phyloP scores from a whole-genome alignment of 1,284 basidiomycete genomes.

The Ustilago sp. region DNA sequence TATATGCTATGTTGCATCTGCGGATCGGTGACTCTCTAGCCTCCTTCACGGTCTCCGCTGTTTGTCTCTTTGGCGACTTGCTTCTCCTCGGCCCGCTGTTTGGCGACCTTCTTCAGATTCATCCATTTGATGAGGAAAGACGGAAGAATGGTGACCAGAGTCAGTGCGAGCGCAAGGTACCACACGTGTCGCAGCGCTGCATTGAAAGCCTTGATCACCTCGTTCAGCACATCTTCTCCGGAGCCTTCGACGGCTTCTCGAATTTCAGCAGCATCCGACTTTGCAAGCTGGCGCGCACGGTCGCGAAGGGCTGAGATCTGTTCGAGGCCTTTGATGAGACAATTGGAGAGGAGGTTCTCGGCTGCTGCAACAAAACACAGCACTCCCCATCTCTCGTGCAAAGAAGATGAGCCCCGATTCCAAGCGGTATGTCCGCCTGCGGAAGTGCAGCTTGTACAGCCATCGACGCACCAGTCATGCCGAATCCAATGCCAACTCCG shows the following conservation, averaged over 20 bases:
- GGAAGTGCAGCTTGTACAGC: constrained; percentile 33
- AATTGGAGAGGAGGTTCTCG: constrained; percentile 20
- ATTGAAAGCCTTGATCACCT: constrained; percentile 17
- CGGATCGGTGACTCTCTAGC: constrained; percentile 3
- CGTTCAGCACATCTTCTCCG: constrained; percentile 10
- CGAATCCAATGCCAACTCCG: constrained; percentile 27
- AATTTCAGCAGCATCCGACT: constrained; percentile 17
- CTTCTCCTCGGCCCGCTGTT: constrained; percentile 13
- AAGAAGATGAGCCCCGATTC: constrained; percentile 28
- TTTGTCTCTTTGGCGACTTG: constrained; percentile 4
- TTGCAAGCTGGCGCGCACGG: constrained; percentile 14
- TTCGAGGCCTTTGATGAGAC: constrained; percentile 17
- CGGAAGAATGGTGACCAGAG: constrained; percentile 18
- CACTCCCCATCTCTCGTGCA: constrained; percentile 33
- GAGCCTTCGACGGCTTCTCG: constrained; percentile 10
- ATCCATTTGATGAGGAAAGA: constrained; percentile 31
- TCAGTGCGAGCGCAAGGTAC: constrained; percentile 27
- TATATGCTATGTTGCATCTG: background rate
- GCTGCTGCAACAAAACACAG: constrained; percentile 25
- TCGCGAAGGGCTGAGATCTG: constrained; percentile 11
- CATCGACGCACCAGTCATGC: constrained; percentile 27
- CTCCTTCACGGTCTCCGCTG: constrained; percentile 4
- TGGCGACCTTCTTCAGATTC: constrained; percentile 25
- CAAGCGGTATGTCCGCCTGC: constrained; percentile 14
- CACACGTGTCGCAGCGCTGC: constrained; percentile 25